Evolutionary conservation across 805 yeast genomes (phyloP), one percentile per base, ranked within the genome.

Genomic region (Monosporozyma unispora): DNA sequence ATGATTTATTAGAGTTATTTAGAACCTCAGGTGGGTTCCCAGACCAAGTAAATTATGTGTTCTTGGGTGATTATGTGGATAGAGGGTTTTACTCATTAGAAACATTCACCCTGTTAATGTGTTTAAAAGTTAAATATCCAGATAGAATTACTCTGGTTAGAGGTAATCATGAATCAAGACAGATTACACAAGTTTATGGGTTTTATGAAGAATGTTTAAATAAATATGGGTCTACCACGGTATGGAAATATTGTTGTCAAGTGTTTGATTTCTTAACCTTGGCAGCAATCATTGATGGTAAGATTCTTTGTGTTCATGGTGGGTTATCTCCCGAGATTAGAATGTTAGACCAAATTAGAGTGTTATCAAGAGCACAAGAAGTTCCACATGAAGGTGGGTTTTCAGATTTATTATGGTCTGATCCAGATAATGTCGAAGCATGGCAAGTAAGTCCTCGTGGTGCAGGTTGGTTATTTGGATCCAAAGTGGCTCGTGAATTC

Each of bases 301-400:
- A 84, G 62, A 85, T 91, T 44, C 73, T 91, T 51, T 91, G 99
- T 73, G 96, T 93, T 43, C 99, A 91, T 67, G 99, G 99, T 51
- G 99, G 99, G 5, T 75, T 91, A 49, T 87, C 96, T 12, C 99
- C 99, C 2, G 98, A 93, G 68, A 90, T 91, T 54, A 80, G 98
- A 66, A 90, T 93, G 96, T 76, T 91, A 57, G 99, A 91, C 67
- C 99, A 91, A 69, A 89, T 91, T 56, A 76, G 98, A 60, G 98
- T 91, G 18, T 73, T 91, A 50, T 84, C 93, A 48, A 77, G 99
- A 62, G 98, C 98, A 3, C 98, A 91, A 69, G 98, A 91, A 69
- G 96, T 91, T 45, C 99, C 99, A 2, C 98, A 93, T 66, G 99
- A 91, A 70, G 99, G 99, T 58, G 98, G 97, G 2, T 91, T 91